These are phyloP conservation scores for Mrakia hoshinonis DNA, from an alignment of 768 basidiomycete genomes.

Conservation along the genomic window DNA sequence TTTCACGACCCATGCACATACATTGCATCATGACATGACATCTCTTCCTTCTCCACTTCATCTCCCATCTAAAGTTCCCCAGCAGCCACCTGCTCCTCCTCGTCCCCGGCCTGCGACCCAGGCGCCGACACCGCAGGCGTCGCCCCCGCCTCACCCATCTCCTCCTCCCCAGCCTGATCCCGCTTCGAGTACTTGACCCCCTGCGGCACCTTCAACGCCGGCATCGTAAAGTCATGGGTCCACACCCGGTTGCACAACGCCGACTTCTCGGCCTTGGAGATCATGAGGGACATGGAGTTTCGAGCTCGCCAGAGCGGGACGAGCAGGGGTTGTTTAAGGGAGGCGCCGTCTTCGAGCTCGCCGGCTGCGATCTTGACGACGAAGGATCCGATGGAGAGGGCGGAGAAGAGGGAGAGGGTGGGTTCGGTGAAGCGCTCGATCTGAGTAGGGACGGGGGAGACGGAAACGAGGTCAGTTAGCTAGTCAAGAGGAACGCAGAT, in stretches of 20 bases:
- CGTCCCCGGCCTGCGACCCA: constrained; percentile 13
- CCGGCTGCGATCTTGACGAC: constrained; percentile 50
- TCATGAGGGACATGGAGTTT: constrained; percentile 77
- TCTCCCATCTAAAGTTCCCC: neutral
- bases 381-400: constrained; percentile 6
- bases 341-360: constrained; percentile 45
- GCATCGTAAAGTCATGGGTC: constrained; percentile 62
- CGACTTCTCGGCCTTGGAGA: constrained; percentile 96
- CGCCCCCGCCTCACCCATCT: constrained; percentile 21
- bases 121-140: constrained; percentile 23
- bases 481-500: neutral
- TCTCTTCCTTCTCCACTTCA: neutral
- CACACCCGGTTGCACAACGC: constrained; percentile 80
- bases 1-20: too few species aligned
- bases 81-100: constrained; percentile 30
- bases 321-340: constrained; percentile 58
- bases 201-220: constrained; percentile 26
- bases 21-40: neutral
- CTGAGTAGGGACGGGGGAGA: neutral
- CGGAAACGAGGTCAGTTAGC: neutral
- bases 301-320: constrained; percentile 95
- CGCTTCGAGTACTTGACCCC: neutral
- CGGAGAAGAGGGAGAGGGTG: neutral
- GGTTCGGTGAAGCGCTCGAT: constrained; percentile 21
- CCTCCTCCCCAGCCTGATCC: constrained; percentile 1